Percentiles rank a stretch among this genome's conserved stretches.
Conservation (phyloP, 768 basidiomycete genomes). For the Clathrus columnatus region DNA sequence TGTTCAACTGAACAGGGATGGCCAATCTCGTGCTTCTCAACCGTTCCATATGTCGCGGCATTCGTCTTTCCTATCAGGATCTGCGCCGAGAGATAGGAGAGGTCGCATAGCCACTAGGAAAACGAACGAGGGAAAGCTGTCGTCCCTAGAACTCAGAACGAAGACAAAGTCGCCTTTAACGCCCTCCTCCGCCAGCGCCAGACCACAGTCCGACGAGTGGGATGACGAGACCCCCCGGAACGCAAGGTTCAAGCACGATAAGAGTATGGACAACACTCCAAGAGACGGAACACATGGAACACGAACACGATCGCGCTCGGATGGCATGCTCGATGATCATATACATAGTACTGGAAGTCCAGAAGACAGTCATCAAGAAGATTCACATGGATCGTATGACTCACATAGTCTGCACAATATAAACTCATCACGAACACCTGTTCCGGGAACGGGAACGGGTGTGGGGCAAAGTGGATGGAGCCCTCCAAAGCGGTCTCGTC, state of each 20-base stretch:
- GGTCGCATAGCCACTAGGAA: slow-evolving; percentile 59
- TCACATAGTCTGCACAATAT: slow-evolving; percentile 51
- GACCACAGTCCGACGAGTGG: not conserved
- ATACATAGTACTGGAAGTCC: slow-evolving; percentile 12
- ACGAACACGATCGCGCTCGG: not conserved
- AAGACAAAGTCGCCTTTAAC: not conserved
- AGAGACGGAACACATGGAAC: not conserved
- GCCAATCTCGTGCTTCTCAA: slow-evolving; percentile 12
- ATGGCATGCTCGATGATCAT: not conserved
- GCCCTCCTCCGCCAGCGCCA: not conserved
- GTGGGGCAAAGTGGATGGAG: slow-evolving; percentile 23
- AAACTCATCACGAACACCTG: slow-evolving; percentile 30
- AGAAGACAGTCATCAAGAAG: slow-evolving; percentile 24
- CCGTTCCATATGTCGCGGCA: slow-evolving; percentile 29
- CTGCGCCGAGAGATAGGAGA: slow-evolving; percentile 66
- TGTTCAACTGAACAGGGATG: slow-evolving; percentile 6
- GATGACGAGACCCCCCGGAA: slow-evolving; percentile 10
- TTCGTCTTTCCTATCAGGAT: slow-evolving; percentile 65
- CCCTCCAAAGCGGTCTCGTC: not conserved
- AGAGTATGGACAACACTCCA: too few species aligned
- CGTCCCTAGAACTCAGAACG: not conserved
- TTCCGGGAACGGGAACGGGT: slow-evolving; percentile 44
- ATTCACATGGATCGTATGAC: too few species aligned
- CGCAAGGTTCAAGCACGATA: slow-evolving; percentile 1
- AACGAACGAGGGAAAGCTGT: not conserved